Percentiles rank a stretch among this genome's conserved stretches.
Conservation (phyloP, 2,329 filamentous ascomycete genomes). For the Zymoseptoria ardabiliae region DNA sequence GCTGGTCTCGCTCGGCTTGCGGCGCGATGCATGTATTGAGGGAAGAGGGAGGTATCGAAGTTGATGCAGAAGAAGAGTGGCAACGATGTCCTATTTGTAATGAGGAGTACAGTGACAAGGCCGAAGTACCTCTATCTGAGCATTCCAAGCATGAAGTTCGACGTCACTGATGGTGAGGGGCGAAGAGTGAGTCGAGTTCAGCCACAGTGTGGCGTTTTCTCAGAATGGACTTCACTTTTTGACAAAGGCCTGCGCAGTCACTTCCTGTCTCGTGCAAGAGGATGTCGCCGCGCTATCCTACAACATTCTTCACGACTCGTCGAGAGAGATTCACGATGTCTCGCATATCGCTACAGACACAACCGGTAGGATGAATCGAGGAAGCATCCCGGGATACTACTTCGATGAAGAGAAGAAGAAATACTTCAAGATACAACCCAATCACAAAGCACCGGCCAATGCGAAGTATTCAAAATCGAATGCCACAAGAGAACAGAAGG, state of each 20-base stretch:
- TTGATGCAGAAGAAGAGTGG: not conserved
- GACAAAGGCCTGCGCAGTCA: not conserved
- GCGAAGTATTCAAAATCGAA: conserved; percentile 38
- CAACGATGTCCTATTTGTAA: not conserved
- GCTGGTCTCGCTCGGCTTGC: conserved; percentile 11
- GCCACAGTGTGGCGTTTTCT: not conserved
- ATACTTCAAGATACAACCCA: conserved; percentile 42
- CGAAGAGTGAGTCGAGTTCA: not conserved
- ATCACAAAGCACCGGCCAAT: conserved; percentile 29
- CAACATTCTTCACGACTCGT: not conserved
- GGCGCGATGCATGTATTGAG: conserved; percentile 16
- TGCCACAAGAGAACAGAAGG: conserved; percentile 30
- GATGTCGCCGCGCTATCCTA: not conserved
- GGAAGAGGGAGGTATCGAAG: not conserved
- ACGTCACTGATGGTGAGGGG: not conserved
- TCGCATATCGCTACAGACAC: not conserved
- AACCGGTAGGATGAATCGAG: conserved; percentile 31
- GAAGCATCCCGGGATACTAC: conserved; percentile 43
- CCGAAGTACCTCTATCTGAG: not conserved
- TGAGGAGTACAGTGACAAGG: not conserved
- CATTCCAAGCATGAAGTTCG: not conserved
- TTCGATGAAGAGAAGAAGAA: conserved; percentile 42
- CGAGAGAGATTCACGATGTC: not conserved
- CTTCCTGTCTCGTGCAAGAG: not conserved
- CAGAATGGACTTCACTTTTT: not conserved